These are phyloP conservation scores for Saccharomycopsis olivae DNA, from an alignment of 805 yeast genomes.

Conservation along the genomic window DNA sequence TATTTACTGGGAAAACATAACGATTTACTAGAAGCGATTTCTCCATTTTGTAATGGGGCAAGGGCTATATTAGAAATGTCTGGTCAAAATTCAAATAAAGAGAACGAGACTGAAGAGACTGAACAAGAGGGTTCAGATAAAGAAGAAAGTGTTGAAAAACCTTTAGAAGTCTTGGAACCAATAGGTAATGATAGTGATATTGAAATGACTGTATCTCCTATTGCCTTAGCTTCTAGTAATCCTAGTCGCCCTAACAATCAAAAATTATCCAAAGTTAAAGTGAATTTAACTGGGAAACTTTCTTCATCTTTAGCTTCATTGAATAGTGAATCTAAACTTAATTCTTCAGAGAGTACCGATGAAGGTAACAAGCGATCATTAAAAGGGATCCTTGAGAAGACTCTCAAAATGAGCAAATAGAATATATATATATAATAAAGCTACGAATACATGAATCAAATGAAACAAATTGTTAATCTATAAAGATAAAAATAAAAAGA, in stretches of 20 bases:
- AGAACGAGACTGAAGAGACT: neutral
- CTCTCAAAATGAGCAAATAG: too few species aligned
- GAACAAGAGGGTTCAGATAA: neutral
- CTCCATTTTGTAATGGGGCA: slow-evolving; percentile 7
- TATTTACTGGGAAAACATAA: slow-evolving; percentile 1
- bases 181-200: slow-evolving; percentile 12
- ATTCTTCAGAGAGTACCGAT: too few species aligned
- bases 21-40: neutral
- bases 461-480: too few species aligned
- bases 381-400: too few species aligned
- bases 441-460: too few species aligned
- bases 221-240: neutral
- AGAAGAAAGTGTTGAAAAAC: neutral
- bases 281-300: slow-evolving; percentile 9
- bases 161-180: too few species aligned
- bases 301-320: slow-evolving; percentile 2
- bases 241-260: neutral
- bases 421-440: too few species aligned
- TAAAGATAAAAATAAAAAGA: too few species aligned
- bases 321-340: too few species aligned
- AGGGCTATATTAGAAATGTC: slow-evolving; percentile 7
- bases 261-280: slow-evolving; percentile 1
- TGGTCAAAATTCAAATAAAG: neutral
- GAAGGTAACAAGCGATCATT: too few species aligned
- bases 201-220: slow-evolving; percentile 17